Evolutionary conservation across 1,139 yeast genomes (phyloP).

Genomic region (Blastobotrys raffinosifermentans): DNA sequence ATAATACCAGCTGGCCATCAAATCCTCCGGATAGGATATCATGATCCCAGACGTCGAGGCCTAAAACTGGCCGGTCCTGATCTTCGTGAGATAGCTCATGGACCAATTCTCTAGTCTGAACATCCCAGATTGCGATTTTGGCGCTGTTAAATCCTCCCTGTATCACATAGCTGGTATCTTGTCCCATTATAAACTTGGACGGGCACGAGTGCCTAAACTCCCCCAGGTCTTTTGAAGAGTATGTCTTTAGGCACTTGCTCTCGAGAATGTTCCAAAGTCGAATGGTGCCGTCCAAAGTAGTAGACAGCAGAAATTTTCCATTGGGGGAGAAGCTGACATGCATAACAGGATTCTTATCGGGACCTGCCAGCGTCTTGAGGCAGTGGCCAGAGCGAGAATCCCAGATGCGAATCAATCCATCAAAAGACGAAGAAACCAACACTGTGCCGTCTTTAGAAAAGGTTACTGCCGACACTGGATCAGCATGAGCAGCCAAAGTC

Average conservation of each 20-base stretch:
- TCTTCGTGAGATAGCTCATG: conserved; percentile 35
- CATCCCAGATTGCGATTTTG: conserved; percentile 64
- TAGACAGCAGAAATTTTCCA: conserved; percentile 70
- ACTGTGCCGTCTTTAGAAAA: conserved; percentile 76
- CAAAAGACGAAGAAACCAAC: conserved; percentile 82
- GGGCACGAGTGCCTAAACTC: conserved; percentile 28
- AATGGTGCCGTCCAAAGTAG: conserved; percentile 73
- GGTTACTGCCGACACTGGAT: conserved; percentile 74
- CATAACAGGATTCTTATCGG: conserved; percentile 51
- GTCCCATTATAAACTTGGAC: conserved; percentile 27
- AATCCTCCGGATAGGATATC: too few relatives aligned
- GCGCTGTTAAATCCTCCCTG: conserved; percentile 58
- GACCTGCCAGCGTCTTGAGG: conserved; percentile 73
- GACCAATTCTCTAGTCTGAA: conserved; percentile 56
- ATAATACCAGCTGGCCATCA: too few relatives aligned
- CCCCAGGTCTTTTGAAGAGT: conserved; percentile 22
- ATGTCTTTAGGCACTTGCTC: conserved; percentile 35
- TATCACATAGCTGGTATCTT: conserved; percentile 38
- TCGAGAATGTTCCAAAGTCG: conserved; percentile 64
- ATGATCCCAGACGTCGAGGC: conserved; percentile 24
- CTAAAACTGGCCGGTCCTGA: conserved; percentile 35
- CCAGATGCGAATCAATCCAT: conserved; percentile 81
- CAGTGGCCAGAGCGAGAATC: conserved; percentile 90
- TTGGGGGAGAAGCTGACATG: conserved; percentile 74
- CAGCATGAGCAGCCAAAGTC: conserved; percentile 89